Percentiles rank a stretch among this genome's conserved stretches.
phyloP scores from a whole-genome alignment of 495 filamentous ascomycete genomes.

The Letharia columbiana region DNA sequence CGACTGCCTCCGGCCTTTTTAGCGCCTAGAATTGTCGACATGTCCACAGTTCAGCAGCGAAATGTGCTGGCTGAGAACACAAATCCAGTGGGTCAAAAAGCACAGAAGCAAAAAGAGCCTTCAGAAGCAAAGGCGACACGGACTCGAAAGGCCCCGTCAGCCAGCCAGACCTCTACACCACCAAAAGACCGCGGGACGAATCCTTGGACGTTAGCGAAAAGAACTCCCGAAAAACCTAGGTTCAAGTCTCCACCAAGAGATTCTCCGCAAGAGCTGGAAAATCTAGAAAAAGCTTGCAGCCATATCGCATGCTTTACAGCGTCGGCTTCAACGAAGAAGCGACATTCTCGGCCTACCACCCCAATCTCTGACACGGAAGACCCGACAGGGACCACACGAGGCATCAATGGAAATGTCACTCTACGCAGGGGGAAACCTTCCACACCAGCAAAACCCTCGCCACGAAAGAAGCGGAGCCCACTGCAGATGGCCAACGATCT shows the following conservation, averaged over 20 bases:
- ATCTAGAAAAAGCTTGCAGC: background rate
- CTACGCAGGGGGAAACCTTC: background rate
- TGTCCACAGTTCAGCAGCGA: background rate
- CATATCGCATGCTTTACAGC: background rate
- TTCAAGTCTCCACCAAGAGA: slow-evolving; percentile 16
- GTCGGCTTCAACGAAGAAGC: slow-evolving; percentile 9
- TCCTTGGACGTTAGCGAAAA: slow-evolving; percentile 21
- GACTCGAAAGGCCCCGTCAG: background rate
- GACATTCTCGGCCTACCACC: slow-evolving; percentile 10
- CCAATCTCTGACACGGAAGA: slow-evolving; percentile 6
- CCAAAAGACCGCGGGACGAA: slow-evolving; percentile 13
- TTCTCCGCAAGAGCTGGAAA: slow-evolving; percentile 13
- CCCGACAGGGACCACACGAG: background rate
- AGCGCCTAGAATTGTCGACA: background rate
- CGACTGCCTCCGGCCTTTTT: background rate
- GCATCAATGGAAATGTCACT: background rate
- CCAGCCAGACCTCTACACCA: background rate
- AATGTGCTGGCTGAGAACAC: slow-evolving; percentile 4
- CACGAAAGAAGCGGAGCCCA: slow-evolving; percentile 19
- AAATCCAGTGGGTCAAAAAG: slow-evolving; percentile 2
- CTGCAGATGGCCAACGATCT: slow-evolving; percentile 7
- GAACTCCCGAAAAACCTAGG: slow-evolving; percentile 17
- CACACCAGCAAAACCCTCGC: slow-evolving; percentile 2
- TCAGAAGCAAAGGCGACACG: background rate
- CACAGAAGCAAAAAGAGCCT: background rate